Conservation (phyloP, 306 rosid species). For the Begonia masoniana region DNA sequence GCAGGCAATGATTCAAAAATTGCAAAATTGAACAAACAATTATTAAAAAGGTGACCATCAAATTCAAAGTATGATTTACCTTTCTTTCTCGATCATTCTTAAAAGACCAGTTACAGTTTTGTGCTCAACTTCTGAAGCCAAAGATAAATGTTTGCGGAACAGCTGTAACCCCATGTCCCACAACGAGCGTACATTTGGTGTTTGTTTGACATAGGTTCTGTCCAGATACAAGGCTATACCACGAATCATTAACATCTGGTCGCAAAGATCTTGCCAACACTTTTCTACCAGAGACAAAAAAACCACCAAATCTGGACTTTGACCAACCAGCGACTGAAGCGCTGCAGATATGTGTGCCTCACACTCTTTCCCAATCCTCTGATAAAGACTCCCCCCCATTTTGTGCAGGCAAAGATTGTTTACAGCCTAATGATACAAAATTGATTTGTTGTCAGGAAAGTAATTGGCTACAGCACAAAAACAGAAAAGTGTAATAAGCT, state of each 20-base stretch:
- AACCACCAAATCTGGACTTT: conserved; percentile 94
- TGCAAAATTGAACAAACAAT: no score
- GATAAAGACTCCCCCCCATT: conserved; percentile 95
- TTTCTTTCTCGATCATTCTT: conserved; percentile 89
- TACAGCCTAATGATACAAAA: conserved; percentile 48
- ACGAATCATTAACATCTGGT: conserved; percentile 94
- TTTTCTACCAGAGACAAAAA: conserved; percentile 81
- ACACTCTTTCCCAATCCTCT: conserved; percentile 81
- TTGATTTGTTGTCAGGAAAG: conserved; percentile 4
- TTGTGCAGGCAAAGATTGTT: conserved; percentile 78
- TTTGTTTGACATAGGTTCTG: conserved; percentile 91
- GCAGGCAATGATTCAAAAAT: no score
- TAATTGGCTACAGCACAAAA: conserved; percentile 1
- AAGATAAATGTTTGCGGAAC: conserved; percentile 86
- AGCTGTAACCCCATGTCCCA: conserved; percentile 99
- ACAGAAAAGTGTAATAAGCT: conserved; percentile 7
- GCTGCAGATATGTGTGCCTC: conserved; percentile 83
- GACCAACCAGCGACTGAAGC: conserved; percentile 85
- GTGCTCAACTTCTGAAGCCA: conserved; percentile 88
- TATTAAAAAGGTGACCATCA: no score
- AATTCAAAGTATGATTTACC: conserved; percentile 25
- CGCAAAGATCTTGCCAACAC: conserved; percentile 96
- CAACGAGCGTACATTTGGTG: conserved; percentile 72
- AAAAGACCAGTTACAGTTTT: conserved; percentile 95
- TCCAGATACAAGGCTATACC: conserved; percentile 91